phyloP scores from a whole-genome alignment of 208 protist species.

The Tetramitus jugosus region DNA sequence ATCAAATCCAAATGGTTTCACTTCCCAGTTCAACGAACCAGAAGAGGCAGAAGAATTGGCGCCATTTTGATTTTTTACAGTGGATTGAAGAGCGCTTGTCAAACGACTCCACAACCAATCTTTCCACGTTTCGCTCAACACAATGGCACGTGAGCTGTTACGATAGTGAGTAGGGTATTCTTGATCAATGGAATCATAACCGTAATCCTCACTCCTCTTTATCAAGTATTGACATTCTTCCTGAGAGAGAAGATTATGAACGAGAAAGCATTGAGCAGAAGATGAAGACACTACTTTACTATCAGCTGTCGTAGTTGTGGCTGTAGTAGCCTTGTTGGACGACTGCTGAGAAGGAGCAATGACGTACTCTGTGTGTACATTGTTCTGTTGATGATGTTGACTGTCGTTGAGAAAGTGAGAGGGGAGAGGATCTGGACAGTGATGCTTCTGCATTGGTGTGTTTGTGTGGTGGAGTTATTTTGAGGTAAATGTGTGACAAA shows the following conservation, averaged over 20 bases:
- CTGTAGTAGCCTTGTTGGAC: too few species aligned
- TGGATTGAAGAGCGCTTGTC: background rate
- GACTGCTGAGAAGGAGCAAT: too few species aligned
- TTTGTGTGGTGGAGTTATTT: too few species aligned
- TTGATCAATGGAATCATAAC: background rate
- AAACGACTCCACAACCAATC: background rate
- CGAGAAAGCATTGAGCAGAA: background rate
- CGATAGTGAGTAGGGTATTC: background rate
- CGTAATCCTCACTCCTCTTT: background rate
- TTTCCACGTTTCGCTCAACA: background rate
- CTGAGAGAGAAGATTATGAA: background rate
- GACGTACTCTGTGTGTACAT: too few species aligned
- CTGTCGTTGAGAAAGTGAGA: too few species aligned
- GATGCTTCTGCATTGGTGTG: too few species aligned
- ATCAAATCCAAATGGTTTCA: slow-evolving; percentile 36
- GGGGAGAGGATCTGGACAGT: too few species aligned
- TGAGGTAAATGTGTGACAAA: too few species aligned
- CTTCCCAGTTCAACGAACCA: background rate
- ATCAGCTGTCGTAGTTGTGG: too few species aligned
- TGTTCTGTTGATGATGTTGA: too few species aligned
- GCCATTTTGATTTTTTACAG: background rate
- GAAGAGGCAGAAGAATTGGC: background rate
- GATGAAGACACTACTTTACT: too few species aligned
- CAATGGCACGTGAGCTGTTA: background rate
- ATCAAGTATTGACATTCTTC: background rate